Conservation (phyloP, 2,329 filamentous ascomycete species). For the Colletotrichum sidae region DNA sequence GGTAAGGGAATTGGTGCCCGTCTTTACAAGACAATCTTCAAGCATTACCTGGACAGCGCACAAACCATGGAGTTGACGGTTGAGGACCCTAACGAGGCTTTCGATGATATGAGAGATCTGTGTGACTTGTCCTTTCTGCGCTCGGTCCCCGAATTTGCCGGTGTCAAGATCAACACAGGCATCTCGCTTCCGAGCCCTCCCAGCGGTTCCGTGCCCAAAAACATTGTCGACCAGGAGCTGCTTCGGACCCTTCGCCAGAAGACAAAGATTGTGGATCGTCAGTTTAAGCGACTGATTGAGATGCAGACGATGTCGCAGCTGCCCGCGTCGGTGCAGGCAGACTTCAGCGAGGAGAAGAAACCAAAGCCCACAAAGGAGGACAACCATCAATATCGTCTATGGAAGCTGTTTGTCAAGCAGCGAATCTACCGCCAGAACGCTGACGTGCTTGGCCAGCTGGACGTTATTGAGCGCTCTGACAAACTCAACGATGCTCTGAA, state of each 20-base stretch:
- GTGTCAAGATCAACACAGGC: conserved; percentile 65
- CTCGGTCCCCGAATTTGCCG: conserved; percentile 66
- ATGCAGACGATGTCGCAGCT: conserved; percentile 77
- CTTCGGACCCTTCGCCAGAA: conserved; percentile 68
- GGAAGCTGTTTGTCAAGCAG: conserved; percentile 81
- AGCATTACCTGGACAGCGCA: conserved; percentile 72
- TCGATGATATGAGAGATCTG: conserved; percentile 82
- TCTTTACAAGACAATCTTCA: conserved; percentile 85
- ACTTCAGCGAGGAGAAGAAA: conserved; percentile 56
- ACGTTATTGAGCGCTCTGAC: conserved; percentile 74
- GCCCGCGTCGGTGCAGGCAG: conserved; percentile 66
- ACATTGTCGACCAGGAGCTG: conserved; percentile 68
- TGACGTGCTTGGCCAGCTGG: conserved; percentile 77
- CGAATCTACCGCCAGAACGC: conserved; percentile 81
- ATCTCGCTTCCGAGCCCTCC: conserved; percentile 62
- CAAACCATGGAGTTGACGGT: conserved; percentile 88
- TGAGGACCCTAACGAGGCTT: conserved; percentile 91
- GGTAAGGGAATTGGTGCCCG: conserved; percentile 80
- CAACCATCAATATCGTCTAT: conserved; percentile 74
- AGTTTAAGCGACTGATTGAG: conserved; percentile 80
- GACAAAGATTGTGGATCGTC: conserved; percentile 80
- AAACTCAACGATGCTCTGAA: conserved; percentile 78
- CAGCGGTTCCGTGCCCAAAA: conserved; percentile 49
- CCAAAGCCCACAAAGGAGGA: conserved; percentile 62
- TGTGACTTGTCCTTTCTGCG: conserved; percentile 77